Evolutionary conservation across 192 early-diverging fungal genomes (phyloP).

Genomic region (Coemansia sp.): DNA sequence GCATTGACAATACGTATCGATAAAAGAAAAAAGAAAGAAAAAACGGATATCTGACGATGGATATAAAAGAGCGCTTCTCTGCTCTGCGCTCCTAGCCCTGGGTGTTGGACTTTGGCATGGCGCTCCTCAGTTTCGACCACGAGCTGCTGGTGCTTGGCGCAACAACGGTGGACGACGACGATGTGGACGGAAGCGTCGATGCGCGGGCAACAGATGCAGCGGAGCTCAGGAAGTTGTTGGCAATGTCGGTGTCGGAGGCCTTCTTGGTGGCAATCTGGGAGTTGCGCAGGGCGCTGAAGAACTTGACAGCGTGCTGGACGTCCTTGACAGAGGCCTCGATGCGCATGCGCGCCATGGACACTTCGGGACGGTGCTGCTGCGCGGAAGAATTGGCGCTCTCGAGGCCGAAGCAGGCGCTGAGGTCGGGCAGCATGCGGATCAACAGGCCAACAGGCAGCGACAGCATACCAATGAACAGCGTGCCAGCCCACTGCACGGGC

Average conservation of each 20-base stretch:
- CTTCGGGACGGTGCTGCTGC: constrained; percentile 55
- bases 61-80: not conserved
- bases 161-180: constrained; percentile 19
- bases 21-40: not conserved
- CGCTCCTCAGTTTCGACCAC: constrained; percentile 42
- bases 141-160: constrained; percentile 49
- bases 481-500: constrained; percentile 73
- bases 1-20: too few species aligned
- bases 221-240: constrained; percentile 38
- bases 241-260: not conserved
- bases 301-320: constrained; percentile 43
- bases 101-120: constrained; percentile 28
- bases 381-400: constrained; percentile 53
- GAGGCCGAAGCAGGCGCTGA: constrained; percentile 55
- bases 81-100: constrained; percentile 6
- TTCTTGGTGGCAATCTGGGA: constrained; percentile 26
- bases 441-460: constrained; percentile 80
- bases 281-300: constrained; percentile 60
- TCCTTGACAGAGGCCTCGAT: constrained; percentile 53
- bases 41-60: not conserved
- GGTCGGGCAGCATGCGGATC: constrained; percentile 80
- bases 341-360: constrained; percentile 48
- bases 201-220: constrained; percentile 11
- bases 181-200: constrained; percentile 26
- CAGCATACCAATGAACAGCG: constrained; percentile 75